Conservation (phyloP, 164 flowering plant species). For the Stephania yunnanensis region DNA sequence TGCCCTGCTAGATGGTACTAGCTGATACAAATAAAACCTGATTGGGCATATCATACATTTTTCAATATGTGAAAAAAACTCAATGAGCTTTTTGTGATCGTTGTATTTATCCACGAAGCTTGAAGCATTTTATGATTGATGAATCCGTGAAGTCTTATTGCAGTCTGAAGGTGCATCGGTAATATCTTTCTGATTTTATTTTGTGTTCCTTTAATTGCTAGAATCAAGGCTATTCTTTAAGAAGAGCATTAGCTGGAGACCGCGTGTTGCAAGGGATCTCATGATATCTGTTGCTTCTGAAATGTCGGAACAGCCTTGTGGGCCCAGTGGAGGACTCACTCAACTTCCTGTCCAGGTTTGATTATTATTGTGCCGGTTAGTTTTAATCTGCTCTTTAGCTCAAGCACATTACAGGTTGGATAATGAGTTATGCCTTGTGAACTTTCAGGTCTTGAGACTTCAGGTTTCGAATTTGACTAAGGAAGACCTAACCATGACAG, state of each 20-base stretch:
- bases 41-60: not conserved
- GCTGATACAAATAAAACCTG: not conserved
- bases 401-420: conserved; percentile 8
- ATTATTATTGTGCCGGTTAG: not conserved
- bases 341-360: conserved; percentile 88
- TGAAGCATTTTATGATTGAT: not conserved
- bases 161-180: not conserved
- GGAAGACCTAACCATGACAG: conserved; percentile 83
- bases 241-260: conserved; percentile 78
- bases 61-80: not conserved
- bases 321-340: conserved; percentile 39
- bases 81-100: not conserved
- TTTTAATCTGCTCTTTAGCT: not conserved
- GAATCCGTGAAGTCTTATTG: not conserved
- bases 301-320: conserved; percentile 55
- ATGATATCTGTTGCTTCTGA: conserved; percentile 93
- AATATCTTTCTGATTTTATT: not conserved
- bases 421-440: conserved; percentile 11
- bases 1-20: not conserved
- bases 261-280: conserved; percentile 74
- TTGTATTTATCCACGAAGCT: not conserved
- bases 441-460: conserved; percentile 77
- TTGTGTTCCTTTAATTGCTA: conserved; percentile 17
- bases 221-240: conserved; percentile 85
- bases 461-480: conserved; percentile 91